phyloP scores from a whole-genome alignment of 805 yeast species.

The Kodamaea kaohsiungensis region DNA sequence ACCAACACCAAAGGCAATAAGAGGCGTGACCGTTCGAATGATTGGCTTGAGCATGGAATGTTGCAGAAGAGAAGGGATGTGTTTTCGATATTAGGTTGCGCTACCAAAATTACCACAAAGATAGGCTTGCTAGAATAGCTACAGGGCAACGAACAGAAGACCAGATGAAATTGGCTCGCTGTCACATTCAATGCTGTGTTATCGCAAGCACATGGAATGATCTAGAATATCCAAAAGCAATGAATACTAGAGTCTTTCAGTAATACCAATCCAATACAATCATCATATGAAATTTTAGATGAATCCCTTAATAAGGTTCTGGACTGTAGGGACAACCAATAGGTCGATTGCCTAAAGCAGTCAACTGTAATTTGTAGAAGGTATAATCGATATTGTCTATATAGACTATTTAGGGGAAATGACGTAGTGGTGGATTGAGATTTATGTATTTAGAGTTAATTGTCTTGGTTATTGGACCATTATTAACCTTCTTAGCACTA shows the following conservation, averaged over 20 bases:
- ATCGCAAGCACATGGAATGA: background rate
- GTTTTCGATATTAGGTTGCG: background rate
- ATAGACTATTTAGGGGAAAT: background rate
- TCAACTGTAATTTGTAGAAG: background rate
- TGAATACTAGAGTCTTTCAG: background rate
- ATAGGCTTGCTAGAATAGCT: background rate
- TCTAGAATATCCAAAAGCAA: background rate
- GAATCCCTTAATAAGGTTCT: background rate
- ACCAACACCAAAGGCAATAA: constrained; percentile 34
- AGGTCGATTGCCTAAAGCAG: background rate
- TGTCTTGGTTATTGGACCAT: background rate
- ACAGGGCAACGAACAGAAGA: background rate
- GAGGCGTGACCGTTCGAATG: constrained; percentile 27
- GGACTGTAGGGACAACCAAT: background rate
- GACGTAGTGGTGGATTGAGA: background rate
- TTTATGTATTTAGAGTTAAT: background rate
- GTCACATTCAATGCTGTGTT: background rate
- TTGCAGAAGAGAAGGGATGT: background rate
- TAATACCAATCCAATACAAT: no score
- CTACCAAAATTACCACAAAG: background rate
- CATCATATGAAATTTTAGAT: background rate
- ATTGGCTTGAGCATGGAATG: constrained; percentile 28
- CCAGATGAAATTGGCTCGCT: background rate
- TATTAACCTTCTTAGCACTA: no score
- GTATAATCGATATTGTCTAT: background rate